These are phyloP conservation scores for Vitis rupestris DNA, from an alignment of 164 flowering plant species.

Conservation along the genomic window DNA sequence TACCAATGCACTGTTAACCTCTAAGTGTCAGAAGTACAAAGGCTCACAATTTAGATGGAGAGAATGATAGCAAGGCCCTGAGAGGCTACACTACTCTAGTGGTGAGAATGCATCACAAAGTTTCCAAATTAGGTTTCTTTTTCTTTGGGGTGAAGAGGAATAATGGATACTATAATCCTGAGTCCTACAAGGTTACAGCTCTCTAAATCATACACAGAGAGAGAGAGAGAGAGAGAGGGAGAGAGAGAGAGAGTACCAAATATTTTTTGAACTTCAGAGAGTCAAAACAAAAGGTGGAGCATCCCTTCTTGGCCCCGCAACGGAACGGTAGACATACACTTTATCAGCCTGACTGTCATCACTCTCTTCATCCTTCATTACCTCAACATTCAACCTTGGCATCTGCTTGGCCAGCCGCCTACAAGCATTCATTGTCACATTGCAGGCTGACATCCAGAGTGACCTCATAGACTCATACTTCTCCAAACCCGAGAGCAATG, in stretches of 20 bases:
- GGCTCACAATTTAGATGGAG: too few species aligned
- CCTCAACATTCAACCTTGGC: slow-evolving; percentile 86
- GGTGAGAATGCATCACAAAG: too few species aligned
- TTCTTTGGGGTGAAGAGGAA: too few species aligned
- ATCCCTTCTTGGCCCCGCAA: slow-evolving; percentile 76
- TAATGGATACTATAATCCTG: too few species aligned
- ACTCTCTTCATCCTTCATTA: slow-evolving; percentile 67
- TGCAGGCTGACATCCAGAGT: slow-evolving; percentile 89
- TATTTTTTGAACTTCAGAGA: slow-evolving; percentile 32
- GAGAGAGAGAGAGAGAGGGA: slow-evolving; percentile 18
- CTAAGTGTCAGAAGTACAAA: too few species aligned
- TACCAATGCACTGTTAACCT: too few species aligned
- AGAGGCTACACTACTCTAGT: too few species aligned
- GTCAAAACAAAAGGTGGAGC: slow-evolving; percentile 72
- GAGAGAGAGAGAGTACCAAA: slow-evolving; percentile 28
- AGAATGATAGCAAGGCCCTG: too few species aligned
- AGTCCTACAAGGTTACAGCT: neutral
- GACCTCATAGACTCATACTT: slow-evolving; percentile 80
- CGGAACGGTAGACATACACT: slow-evolving; percentile 76
- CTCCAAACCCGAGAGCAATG: slow-evolving; percentile 61
- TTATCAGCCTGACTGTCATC: slow-evolving; percentile 55
- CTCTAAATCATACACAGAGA: neutral
- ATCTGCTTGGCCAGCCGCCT: slow-evolving; percentile 48
- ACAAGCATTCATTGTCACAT: slow-evolving; percentile 64
- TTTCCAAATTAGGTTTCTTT: too few species aligned